Percentiles rank a stretch among this genome's conserved stretches.
phyloP scores from a whole-genome alignment of 257 asterid genomes.

The Solanum arcanum region DNA sequence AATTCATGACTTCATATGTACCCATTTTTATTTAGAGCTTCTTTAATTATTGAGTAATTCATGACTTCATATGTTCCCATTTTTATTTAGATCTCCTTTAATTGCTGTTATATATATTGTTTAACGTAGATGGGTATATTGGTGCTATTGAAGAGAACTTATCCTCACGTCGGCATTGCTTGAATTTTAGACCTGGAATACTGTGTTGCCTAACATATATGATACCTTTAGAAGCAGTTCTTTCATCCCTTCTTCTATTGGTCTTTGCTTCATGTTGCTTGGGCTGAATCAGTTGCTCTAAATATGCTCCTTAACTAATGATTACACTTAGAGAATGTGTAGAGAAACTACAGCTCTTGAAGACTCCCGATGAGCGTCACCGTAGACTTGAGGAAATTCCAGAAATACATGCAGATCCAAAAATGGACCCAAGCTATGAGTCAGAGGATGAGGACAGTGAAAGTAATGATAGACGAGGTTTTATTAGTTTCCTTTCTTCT shows the following conservation, averaged over 20 bases:
- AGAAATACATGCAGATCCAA: constrained; percentile 78
- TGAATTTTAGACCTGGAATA: not conserved
- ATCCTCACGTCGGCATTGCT: not conserved
- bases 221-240: not conserved
- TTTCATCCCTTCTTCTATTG: not conserved
- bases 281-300: not conserved
- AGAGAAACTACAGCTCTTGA: constrained; percentile 83
- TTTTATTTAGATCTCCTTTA: not conserved
- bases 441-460: constrained; percentile 78
- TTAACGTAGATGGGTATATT: not conserved
- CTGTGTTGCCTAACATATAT: not conserved
- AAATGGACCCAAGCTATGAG: constrained; percentile 91
- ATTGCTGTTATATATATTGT: not conserved
- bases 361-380: constrained; percentile 90
- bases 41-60: not conserved
- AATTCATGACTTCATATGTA: not conserved
- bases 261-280: not conserved
- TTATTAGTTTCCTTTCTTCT: not conserved
- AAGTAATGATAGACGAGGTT: constrained; percentile 73
- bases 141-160: not conserved
- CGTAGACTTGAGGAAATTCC: constrained; percentile 87
- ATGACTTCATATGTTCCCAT: not conserved
- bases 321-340: constrained; percentile 97
- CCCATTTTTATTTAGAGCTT: not conserved
- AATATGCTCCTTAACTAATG: constrained; percentile 43